Evolutionary conservation across 208 protist species (phyloP).

Genomic region (Naegleria fowleri): DNA sequence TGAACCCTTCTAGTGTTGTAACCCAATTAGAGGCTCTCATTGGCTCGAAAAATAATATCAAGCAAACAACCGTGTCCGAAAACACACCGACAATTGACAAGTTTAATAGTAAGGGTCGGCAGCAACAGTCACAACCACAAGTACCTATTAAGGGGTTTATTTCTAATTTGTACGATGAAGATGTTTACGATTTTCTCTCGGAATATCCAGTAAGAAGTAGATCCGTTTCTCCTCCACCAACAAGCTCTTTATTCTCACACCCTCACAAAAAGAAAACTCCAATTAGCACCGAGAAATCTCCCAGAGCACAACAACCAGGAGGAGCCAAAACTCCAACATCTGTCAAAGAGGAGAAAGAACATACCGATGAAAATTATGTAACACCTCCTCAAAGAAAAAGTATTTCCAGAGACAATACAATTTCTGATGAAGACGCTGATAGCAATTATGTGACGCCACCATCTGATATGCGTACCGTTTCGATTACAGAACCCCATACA

Average conservation of each 20-base stretch:
- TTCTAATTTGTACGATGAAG: background rate
- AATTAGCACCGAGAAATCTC: background rate
- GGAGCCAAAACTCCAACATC: background rate
- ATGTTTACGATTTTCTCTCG: background rate
- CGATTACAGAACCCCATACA: background rate
- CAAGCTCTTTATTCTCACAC: background rate
- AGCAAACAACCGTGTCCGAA: no score
- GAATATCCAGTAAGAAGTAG: background rate
- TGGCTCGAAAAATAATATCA: no score
- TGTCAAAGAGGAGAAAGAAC: background rate
- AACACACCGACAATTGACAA: no score
- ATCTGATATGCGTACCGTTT: background rate
- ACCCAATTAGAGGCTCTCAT: no score
- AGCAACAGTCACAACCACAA: background rate
- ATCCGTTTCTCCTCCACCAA: background rate
- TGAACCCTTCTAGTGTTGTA: no score
- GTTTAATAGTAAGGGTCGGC: background rate
- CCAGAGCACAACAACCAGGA: no score
- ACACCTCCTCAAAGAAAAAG: background rate
- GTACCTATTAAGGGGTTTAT: background rate
- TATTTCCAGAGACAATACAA: background rate
- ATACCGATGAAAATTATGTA: background rate
- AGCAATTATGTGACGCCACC: background rate
- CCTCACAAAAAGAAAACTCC: background rate
- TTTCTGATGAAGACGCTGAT: background rate